Base-by-base conservation (phyloP, 306 rosid species). In the Quercus ilex region DNA sequence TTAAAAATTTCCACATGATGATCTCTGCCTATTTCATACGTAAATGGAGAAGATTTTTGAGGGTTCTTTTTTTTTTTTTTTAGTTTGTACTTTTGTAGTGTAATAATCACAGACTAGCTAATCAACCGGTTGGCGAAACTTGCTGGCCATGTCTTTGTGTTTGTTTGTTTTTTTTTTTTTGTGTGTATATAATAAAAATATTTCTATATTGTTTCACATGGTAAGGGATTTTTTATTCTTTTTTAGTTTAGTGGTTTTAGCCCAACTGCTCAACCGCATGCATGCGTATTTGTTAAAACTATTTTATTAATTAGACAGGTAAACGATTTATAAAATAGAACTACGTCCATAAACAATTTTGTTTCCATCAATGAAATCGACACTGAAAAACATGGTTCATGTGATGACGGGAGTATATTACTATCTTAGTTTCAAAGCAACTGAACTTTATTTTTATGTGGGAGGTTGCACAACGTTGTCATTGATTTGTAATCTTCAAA, bases 401-500 rank as follows among this genome's bases (percentile, higher is more conserved):
- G 46, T 41, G 46, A 41, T 8, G 46, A 41, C 8, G 46, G 12
- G 46, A 2, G 46, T 8, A 41, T 41, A 41, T 41, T 41, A 0
- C 46, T 41, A 41, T 38, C 46, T 38, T 38, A 38, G 46, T 38
- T 38, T 49, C 17, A 11, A 49, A 13, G 53, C 53, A 49, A 49
- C 5, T 11, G 5, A 49, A 49, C 15, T 49, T 49, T 41, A 41
- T 41, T 49, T 49, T 49, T 11, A 58, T 15, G 12, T 4, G 19
- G 65, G 23, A 41, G 4, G 30, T 59, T 59, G 30, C 14, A 10
- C 65, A 25, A 20, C 31, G 65, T 20, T 23, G 12, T 3, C 80
- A 84, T 65, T 68, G 81, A 69, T 78, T 64, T 46, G 79, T 49
- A 75, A 13, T 79, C 80, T 33, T 82, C 82, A 20, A 28, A 41